These are phyloP conservation scores for Aspergillus intermedius DNA, from an alignment of 2,329 filamentous ascomycete genomes.

Conservation along the genomic window DNA sequence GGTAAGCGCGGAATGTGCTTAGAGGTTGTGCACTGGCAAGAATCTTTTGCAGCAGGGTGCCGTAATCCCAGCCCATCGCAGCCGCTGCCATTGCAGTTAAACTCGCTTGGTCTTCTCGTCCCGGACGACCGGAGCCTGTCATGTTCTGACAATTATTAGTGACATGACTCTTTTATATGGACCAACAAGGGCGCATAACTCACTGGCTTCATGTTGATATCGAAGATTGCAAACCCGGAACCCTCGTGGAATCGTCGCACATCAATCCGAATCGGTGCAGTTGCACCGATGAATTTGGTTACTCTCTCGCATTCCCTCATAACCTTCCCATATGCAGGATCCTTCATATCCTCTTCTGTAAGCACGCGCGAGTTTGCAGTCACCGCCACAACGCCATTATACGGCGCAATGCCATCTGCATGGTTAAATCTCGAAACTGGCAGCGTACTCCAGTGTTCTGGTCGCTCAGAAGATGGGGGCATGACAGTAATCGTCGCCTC, in stretches of 20 bases:
- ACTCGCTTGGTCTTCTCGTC: constrained; percentile 41
- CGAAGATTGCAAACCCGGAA: constrained; percentile 42
- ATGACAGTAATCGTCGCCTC: constrained; percentile 50
- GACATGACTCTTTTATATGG: constrained; percentile 9
- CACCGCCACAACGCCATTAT: constrained; percentile 45
- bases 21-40: constrained; percentile 7
- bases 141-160: constrained; percentile 32
- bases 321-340: constrained; percentile 26
- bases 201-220: constrained; percentile 49
- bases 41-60: constrained; percentile 32
- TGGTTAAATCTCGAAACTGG: constrained; percentile 46
- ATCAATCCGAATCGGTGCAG: constrained; percentile 45
- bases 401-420: constrained; percentile 42
- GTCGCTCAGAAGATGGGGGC: constrained; percentile 34
- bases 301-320: constrained; percentile 37
- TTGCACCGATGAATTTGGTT: constrained; percentile 34
- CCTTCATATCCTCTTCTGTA: constrained; percentile 23
- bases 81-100: constrained; percentile 35
- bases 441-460: constrained; percentile 40
- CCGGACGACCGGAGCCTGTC: constrained; percentile 41
- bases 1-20: no score
- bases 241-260: constrained; percentile 35
- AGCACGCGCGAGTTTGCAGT: constrained; percentile 43
- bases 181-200: constrained; percentile 12
- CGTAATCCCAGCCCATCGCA: constrained; percentile 39